A percentile compares a stretch with the other conserved stretches of the same genome.
These are phyloP conservation scores for Termitomyces sp. DNA, from an alignment of 768 basidiomycete genomes.

Conservation along the genomic window DNA sequence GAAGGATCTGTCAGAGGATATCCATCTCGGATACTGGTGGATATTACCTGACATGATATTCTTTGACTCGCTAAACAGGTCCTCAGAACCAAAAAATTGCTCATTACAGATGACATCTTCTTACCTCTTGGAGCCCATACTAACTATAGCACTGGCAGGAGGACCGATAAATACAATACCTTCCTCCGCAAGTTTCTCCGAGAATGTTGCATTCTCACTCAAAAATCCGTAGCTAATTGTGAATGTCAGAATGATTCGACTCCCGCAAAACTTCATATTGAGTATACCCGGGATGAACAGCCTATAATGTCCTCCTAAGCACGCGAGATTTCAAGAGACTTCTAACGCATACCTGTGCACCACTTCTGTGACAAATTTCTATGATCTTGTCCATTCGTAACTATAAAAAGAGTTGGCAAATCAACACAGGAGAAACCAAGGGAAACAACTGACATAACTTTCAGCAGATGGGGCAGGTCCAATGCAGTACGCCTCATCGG, in stretches of 20 bases:
- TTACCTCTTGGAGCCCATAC: conserved; percentile 95
- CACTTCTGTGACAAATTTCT: conserved; percentile 73
- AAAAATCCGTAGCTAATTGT: conserved; percentile 75
- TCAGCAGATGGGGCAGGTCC: conserved; percentile 87
- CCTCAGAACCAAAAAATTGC: not conserved
- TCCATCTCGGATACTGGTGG: not conserved
- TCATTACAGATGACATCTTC: conserved; percentile 5
- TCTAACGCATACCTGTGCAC: conserved; percentile 65
- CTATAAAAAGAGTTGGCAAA: conserved; percentile 31
- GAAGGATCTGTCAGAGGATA: not conserved
- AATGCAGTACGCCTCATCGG: conserved; percentile 90
- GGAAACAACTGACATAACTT: conserved; percentile 68
- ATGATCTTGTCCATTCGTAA: conserved; percentile 87
- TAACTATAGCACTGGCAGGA: conserved; percentile 80
- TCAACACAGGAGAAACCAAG: not conserved
- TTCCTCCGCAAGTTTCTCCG: conserved; percentile 66
- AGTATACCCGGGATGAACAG: conserved; percentile 92
- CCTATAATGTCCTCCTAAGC: conserved; percentile 37
- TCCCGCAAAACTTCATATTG: not conserved
- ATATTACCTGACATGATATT: conserved; percentile 82
- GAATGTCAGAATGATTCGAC: conserved; percentile 1
- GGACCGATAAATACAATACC: conserved; percentile 92
- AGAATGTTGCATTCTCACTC: conserved; percentile 87
- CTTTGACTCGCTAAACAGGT: conserved; percentile 75
- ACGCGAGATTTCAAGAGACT: not conserved